These are phyloP conservation scores for Cercophora samala DNA, from an alignment of 495 filamentous ascomycete species.

Conservation along the genomic window DNA sequence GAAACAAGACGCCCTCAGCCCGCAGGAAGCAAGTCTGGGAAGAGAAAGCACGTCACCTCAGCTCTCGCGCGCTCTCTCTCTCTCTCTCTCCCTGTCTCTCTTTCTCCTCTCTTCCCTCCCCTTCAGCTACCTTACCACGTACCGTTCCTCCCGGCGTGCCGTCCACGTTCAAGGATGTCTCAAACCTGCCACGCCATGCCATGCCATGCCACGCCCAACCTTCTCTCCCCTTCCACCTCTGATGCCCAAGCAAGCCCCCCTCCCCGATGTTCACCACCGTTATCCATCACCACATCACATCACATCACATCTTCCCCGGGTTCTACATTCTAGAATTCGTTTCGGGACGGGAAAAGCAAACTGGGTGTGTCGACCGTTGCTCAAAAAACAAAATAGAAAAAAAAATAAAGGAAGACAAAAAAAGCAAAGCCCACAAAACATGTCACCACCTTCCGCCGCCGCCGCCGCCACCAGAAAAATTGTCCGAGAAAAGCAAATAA, in stretches of 20 bases:
- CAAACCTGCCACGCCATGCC: not conserved
- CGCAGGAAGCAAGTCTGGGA: constrained; percentile 10
- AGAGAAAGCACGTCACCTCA: not conserved
- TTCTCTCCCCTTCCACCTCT: not conserved
- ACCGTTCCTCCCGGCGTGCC: not conserved
- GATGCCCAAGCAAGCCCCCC: not conserved
- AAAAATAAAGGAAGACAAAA: not conserved
- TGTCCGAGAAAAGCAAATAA: not conserved
- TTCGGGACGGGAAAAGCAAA: not conserved
- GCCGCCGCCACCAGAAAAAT: not conserved
- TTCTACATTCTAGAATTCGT: not conserved
- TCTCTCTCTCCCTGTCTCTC: not conserved
- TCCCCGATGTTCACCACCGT: not conserved
- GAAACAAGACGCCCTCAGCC: constrained; percentile 6
- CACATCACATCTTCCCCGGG: too few species aligned
- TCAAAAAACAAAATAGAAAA: not conserved
- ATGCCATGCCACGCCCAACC: not conserved
- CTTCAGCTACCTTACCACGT: not conserved
- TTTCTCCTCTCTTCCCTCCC: not conserved
- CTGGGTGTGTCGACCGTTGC: not conserved
- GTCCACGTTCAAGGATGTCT: not conserved
- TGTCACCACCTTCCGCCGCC: too few species aligned
- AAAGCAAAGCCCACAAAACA: not conserved
- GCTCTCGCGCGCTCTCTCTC: not conserved
- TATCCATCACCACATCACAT: not conserved